Evolutionary conservation across 192 early-diverging fungal genomes (phyloP).

Genomic region (Geranomyces michiganensis): DNA sequence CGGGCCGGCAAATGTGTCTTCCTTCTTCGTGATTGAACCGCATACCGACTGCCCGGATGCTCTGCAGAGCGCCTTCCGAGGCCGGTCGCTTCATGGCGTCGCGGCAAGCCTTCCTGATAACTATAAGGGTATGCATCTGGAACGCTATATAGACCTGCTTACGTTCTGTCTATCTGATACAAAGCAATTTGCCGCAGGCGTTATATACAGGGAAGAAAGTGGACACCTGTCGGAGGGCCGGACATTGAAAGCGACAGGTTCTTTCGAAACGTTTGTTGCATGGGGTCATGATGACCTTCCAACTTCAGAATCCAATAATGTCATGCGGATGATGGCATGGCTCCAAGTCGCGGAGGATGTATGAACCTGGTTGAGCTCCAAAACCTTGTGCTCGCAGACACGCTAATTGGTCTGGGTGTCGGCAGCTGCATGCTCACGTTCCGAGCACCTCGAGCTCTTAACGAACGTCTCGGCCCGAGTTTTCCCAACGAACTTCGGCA

Average conservation of each 20-base stretch:
- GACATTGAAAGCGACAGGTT: neutral
- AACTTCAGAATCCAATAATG: constrained; percentile 1
- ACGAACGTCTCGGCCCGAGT: too few relatives aligned
- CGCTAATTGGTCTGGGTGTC: neutral
- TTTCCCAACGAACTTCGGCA: too few relatives aligned
- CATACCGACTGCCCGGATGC: neutral
- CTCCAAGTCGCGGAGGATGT: constrained; percentile 33
- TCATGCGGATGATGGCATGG: constrained; percentile 30
- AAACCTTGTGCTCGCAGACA: too few relatives aligned
- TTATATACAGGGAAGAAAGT: neutral
- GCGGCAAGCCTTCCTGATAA: constrained; percentile 16
- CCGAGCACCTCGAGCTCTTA: too few relatives aligned
- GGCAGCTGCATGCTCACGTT: too few relatives aligned
- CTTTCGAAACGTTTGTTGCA: constrained; percentile 26
- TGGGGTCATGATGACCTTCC: constrained; percentile 39
- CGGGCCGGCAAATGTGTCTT: constrained; percentile 34
- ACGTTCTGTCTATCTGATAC: neutral
- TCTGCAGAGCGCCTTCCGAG: constrained; percentile 30
- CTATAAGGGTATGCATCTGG: constrained; percentile 25
- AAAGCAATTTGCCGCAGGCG: neutral
- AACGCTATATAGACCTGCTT: neutral
- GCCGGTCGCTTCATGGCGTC: constrained; percentile 33
- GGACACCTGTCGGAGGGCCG: neutral
- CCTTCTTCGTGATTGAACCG: constrained; percentile 29
- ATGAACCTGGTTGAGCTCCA: too few relatives aligned